These are phyloP conservation scores for Xylaria longipes DNA, from an alignment of 495 filamentous ascomycete species.

Conservation along the genomic window DNA sequence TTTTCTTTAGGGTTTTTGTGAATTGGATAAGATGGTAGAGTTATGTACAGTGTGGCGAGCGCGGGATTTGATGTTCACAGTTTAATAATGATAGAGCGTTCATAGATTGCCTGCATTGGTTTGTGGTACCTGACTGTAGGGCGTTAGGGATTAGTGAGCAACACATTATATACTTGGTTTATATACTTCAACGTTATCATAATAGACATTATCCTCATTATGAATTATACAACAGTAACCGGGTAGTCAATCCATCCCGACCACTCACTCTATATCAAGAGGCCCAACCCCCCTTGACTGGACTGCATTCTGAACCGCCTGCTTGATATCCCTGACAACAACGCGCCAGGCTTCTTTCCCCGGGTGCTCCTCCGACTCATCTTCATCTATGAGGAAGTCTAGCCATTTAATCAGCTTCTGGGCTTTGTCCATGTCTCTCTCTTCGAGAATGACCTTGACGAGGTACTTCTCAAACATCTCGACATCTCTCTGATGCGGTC, in stretches of 20 bases:
- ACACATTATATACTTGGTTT: not conserved
- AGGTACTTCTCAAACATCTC: slow-evolving; percentile 72
- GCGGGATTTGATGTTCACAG: too few species aligned
- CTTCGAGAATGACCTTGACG: slow-evolving; percentile 69
- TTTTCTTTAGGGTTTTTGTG: not conserved
- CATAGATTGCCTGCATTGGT: not conserved
- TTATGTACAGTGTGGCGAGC: not conserved
- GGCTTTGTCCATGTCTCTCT: slow-evolving; percentile 78
- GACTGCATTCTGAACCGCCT: slow-evolving; percentile 66
- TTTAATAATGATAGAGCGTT: not conserved
- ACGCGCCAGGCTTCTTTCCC: slow-evolving; percentile 46
- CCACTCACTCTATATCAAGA: slow-evolving; percentile 57
- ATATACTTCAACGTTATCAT: slow-evolving; percentile 16
- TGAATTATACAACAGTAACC: not conserved
- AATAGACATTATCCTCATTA: slow-evolving; percentile 11
- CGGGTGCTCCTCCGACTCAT: slow-evolving; percentile 33
- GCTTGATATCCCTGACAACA: slow-evolving; percentile 62
- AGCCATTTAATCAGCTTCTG: slow-evolving; percentile 73
- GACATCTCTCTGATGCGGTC: slow-evolving; percentile 80
- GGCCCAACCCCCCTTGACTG: slow-evolving; percentile 66
- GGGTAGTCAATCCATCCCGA: not conserved
- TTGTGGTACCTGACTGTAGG: not conserved
- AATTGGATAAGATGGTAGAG: not conserved
- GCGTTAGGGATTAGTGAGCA: not conserved
- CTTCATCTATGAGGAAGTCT: slow-evolving; percentile 69